phyloP scores from a whole-genome alignment of 2,329 filamentous ascomycete species.

The Fusarium mexicanum region DNA sequence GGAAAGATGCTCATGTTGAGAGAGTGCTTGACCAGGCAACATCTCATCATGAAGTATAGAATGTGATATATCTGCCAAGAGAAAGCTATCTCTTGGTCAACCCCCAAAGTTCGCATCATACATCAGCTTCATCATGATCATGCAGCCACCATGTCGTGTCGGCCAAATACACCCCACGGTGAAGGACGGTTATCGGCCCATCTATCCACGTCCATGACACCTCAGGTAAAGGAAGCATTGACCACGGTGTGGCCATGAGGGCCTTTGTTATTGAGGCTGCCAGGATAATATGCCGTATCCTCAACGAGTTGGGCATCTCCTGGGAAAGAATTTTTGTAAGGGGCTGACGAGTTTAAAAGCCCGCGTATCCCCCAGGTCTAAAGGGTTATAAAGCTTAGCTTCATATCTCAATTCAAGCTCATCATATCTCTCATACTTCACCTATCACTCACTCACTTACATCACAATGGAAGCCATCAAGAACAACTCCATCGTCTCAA shows the following conservation, averaged over 20 bases:
- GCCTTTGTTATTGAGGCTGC: constrained; percentile 37
- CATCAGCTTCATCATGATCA: constrained; percentile 14
- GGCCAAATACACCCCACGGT: constrained; percentile 39
- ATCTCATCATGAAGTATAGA: constrained; percentile 13
- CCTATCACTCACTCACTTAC: constrained; percentile 3
- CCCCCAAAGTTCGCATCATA: constrained; percentile 13
- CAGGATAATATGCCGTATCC: constrained; percentile 21
- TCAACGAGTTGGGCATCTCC: constrained; percentile 32
- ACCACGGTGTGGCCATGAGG: constrained; percentile 42
- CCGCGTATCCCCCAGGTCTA: constrained; percentile 2
- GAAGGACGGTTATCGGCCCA: constrained; percentile 40
- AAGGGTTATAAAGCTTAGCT: background rate
- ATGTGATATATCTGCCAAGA: background rate
- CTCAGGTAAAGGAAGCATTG: constrained; percentile 34
- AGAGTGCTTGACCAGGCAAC: background rate
- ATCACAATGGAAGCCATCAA: constrained; percentile 37
- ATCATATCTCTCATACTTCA: background rate
- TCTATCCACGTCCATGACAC: constrained; percentile 42
- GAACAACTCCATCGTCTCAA: constrained; percentile 31
- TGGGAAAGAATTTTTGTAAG: constrained; percentile 9
- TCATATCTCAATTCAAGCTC: constrained; percentile 5
- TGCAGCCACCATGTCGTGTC: constrained; percentile 40
- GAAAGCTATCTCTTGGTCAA: background rate
- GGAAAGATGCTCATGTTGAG: background rate
- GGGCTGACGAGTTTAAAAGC: constrained; percentile 26